Base-by-base conservation (phyloP, 139 green algal species). In the Coelastrella sp. region DNA sequence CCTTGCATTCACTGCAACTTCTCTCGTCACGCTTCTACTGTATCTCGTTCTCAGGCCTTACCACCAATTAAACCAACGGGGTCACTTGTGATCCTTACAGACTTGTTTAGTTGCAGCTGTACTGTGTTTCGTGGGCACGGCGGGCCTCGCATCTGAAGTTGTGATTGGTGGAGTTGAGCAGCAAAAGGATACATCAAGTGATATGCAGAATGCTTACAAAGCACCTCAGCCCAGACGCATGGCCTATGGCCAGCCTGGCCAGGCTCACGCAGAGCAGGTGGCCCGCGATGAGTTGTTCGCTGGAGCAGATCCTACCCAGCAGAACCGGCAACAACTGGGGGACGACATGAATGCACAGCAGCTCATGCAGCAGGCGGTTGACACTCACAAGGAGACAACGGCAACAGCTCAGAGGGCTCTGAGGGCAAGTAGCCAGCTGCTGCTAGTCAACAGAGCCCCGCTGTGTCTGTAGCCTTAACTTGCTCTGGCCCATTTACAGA, bases 311-410 rank as follows among this genome's bases (percentile, higher is more conserved):
- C 73, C 75, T 6, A 11, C 59, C n/a, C 82, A 83, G 19, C 79
- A 83, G 24, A 68, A 27, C 4, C n/a, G 35, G 56, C 88, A 59
- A 12, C 5, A 58, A 8, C 61, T 65, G 6, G 8, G 15, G 15
- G 66, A 87, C 49, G 72, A 89, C 4, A 86, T 92, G n/a, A 88
- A 92, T 17, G 84, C 82, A 59, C 27, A 86, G 70, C 90, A 94
- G 80, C 66, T 94, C 0, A 85, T 93, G 19, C 12, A 92, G 65
- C 88, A 92, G 27, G 92, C 90, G 5, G 88, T 92, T 19, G 56
- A 63, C 5, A 88, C 73, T 10, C 92, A 94, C 85, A 92, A 93
- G 68, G 92, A 93, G 17, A 92, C 92, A 12, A 94, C 92, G 4
- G 90, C 87, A 0, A 79, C 85, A 5, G 80, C 92, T 58, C 25